Evolutionary conservation across 1,139 yeast species (phyloP).

Genomic region (Protomyces macrosporus): DNA sequence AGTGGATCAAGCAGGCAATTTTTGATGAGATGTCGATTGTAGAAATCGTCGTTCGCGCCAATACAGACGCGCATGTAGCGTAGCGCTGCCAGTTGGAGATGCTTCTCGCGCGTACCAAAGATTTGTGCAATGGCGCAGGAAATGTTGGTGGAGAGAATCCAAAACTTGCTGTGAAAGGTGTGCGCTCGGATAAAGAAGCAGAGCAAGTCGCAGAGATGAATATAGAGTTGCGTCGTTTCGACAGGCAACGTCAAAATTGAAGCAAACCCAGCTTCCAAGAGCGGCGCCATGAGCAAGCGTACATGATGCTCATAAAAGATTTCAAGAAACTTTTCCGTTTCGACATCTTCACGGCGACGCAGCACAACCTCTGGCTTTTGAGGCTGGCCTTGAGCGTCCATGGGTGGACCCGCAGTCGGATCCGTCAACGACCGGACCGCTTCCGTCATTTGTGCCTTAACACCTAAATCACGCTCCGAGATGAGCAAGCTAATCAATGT

Average conservation of each 20-base stretch:
- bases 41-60: slow-evolving; percentile 56
- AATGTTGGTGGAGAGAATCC: slow-evolving; percentile 28
- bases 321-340: slow-evolving; percentile 50
- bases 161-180: slow-evolving; percentile 31
- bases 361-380: slow-evolving; percentile 27
- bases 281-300: slow-evolving; percentile 50
- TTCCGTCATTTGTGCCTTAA: slow-evolving; percentile 77
- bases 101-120: slow-evolving; percentile 37
- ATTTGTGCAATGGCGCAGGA: slow-evolving; percentile 32
- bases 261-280: slow-evolving; percentile 40
- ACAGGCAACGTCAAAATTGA: slow-evolving; percentile 10
- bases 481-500: slow-evolving; percentile 59
- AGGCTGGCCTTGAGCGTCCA: slow-evolving; percentile 23
- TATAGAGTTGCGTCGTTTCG: slow-evolving; percentile 24
- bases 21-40: slow-evolving; percentile 54
- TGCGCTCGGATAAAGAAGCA: slow-evolving; percentile 33
- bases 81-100: slow-evolving; percentile 33
- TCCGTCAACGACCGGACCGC: slow-evolving; percentile 71
- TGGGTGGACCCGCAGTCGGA: slow-evolving; percentile 41
- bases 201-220: slow-evolving; percentile 33
- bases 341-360: slow-evolving; percentile 37
- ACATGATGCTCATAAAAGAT: slow-evolving; percentile 64
- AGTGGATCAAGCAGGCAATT: slow-evolving; percentile 51
- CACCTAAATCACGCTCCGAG: slow-evolving; percentile 62
- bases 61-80: slow-evolving; percentile 59